These are phyloP conservation scores for Phytopythium kandeliae DNA, from an alignment of 352 stramenopile species.

Conservation along the genomic window DNA sequence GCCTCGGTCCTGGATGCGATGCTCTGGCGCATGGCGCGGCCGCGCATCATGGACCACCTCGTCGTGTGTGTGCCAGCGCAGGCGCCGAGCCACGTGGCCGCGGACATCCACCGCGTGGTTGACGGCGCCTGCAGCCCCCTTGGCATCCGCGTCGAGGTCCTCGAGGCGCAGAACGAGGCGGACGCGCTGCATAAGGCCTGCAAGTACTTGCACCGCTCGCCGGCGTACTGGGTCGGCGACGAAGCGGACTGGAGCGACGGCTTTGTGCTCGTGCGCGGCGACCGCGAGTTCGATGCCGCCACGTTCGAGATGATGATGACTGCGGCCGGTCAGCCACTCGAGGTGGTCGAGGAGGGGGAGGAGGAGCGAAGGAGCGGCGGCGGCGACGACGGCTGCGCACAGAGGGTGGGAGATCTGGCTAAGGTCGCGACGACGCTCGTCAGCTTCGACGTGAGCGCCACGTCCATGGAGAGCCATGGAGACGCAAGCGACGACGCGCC, in stretches of 20 bases:
- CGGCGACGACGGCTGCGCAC: neutral
- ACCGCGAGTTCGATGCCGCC: constrained; percentile 16
- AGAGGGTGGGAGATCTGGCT: neutral
- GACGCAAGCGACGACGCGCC: no score
- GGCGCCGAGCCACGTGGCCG: neutral
- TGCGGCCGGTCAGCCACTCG: neutral
- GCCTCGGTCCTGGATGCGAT: constrained; percentile 8
- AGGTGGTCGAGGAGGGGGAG: neutral
- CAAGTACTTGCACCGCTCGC: constrained; percentile 1
- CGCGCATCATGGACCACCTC: constrained; percentile 12
- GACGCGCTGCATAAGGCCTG: constrained; percentile 2
- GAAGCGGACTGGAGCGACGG: constrained; percentile 6
- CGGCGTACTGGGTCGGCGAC: neutral
- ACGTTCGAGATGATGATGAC: constrained; percentile 21
- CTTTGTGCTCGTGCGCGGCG: constrained; percentile 10
- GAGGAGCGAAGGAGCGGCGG: neutral
- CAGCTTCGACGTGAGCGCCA: constrained; percentile 13
- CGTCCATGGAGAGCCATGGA: neutral
- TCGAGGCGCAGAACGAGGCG: constrained; percentile 1
- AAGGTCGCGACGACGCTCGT: constrained; percentile 12
- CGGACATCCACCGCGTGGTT: neutral
- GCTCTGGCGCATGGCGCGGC: constrained; percentile 10
- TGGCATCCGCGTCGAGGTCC: constrained; percentile 8
- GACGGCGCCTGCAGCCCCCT: constrained; percentile 6
- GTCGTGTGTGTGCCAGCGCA: constrained; percentile 10